A percentile compares a stretch with the other conserved stretches of the same genome.
Evolutionary conservation across 768 basidiomycete species (phyloP).

Genomic region (Pleurotus salmoneostramineus): DNA sequence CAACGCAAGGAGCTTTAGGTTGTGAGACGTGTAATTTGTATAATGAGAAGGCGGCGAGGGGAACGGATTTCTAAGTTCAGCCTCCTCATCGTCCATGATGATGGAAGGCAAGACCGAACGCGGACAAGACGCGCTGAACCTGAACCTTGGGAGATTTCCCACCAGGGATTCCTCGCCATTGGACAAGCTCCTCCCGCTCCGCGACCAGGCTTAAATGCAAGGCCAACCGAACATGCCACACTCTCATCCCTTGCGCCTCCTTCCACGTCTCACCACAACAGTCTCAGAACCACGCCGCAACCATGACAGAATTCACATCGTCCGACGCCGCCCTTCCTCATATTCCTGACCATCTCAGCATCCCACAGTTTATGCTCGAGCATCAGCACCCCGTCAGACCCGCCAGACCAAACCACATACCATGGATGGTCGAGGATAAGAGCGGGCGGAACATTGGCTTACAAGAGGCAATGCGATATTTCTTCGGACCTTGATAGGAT

Average conservation of each 20-base stretch:
- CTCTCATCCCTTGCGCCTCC: too few relatives aligned
- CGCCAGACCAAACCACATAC: slow-evolving; percentile 31
- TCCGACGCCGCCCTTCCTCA: slow-evolving; percentile 25
- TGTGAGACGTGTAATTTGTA: slow-evolving; percentile 69
- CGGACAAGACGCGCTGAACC: background rate
- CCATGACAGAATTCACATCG: slow-evolving; percentile 4
- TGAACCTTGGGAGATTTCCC: background rate
- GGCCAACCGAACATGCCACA: too few relatives aligned
- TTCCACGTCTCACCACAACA: too few relatives aligned
- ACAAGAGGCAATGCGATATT: slow-evolving; percentile 38
- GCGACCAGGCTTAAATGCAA: too few relatives aligned
- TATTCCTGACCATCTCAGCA: slow-evolving; percentile 60
- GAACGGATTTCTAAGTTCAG: slow-evolving; percentile 82
- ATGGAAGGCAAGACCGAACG: background rate
- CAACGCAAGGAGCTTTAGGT: slow-evolving; percentile 63
- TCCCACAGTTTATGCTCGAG: slow-evolving; percentile 66
- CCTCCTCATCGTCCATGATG: slow-evolving; percentile 66
- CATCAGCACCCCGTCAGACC: slow-evolving; percentile 38
- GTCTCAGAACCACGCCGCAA: slow-evolving; percentile 16
- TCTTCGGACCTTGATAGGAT: background rate
- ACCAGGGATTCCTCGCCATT: background rate
- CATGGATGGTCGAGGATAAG: slow-evolving; percentile 59
- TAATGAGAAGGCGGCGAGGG: slow-evolving; percentile 88
- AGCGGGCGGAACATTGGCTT: slow-evolving; percentile 39
- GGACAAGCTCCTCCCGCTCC: background rate